These are phyloP conservation scores for Cordyceps militaris DNA, from an alignment of 2,329 filamentous ascomycete genomes.

Conservation along the genomic window DNA sequence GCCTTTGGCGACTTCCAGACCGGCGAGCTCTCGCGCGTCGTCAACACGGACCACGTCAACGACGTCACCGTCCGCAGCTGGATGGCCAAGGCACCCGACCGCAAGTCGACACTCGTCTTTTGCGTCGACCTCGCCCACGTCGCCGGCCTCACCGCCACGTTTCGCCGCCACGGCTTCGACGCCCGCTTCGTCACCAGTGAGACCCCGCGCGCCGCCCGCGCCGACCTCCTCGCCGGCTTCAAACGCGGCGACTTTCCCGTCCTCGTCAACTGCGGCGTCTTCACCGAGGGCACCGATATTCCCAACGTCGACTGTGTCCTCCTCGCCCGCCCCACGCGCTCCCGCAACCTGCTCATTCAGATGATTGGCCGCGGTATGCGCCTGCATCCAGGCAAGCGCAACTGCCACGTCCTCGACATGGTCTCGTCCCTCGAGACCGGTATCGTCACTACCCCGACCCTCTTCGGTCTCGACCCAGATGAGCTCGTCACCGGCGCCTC, in stretches of 20 bases:
- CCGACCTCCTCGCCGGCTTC: constrained; percentile 68
- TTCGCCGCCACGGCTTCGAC: constrained; percentile 71
- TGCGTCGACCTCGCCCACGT: constrained; percentile 89
- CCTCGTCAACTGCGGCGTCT: constrained; percentile 89
- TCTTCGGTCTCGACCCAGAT: constrained; percentile 84
- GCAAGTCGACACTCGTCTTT: constrained; percentile 86
- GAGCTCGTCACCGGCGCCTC: constrained; percentile 65
- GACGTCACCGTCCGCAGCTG: constrained; percentile 80
- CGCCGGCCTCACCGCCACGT: constrained; percentile 62
- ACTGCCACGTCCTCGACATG: constrained; percentile 96
- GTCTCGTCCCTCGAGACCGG: constrained; percentile 78
- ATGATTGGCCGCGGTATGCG: constrained; percentile 97
- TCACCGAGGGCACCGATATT: constrained; percentile 96
- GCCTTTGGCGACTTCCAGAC: constrained; percentile 69
- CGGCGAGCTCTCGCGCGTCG: constrained; percentile 66
- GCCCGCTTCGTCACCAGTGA: constrained; percentile 81
- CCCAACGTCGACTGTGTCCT: constrained; percentile 94
- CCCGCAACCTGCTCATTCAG: constrained; percentile 87
- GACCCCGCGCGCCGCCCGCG: constrained; percentile 62
- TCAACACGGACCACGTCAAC: constrained; percentile 79
- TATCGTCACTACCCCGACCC: constrained; percentile 81
- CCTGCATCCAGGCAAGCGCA: constrained; percentile 67
- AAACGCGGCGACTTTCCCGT: constrained; percentile 72
- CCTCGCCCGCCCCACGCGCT: constrained; percentile 80
- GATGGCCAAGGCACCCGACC: constrained; percentile 64